Base-by-base conservation (phyloP, 2,329 filamentous ascomycete genomes). In the Penicillium hesseltinei region DNA sequence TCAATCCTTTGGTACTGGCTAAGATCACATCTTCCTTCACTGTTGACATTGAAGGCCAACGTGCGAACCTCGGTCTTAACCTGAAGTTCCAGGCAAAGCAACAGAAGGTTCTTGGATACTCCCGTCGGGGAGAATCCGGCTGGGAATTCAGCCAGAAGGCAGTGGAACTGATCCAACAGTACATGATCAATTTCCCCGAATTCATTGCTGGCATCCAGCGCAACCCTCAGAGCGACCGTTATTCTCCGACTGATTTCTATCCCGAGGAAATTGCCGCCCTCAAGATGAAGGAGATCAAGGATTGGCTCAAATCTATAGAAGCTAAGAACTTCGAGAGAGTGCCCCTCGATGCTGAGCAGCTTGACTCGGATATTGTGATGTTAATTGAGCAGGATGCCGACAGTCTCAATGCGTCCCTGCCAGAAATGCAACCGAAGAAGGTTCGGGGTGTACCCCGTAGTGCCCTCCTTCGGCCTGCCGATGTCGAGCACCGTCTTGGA, bases 61-160 rank as follows among this genome's bases (percentile, higher is more conserved):
- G 90, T 66, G 82, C 96, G 61, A 99, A 99, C 68, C 80, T 99
- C 25, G 94, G 94, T 0, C 81, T 99, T 60, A 99, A 99, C 69
- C 82, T 99, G 64, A 99, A 99, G 74, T 99, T 99, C 59, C 94
- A 99, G 72, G 91, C 86, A 2, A 93, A 91, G 77, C 96, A 97
- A 76, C 83, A 92, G 66, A 99, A 99, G 78, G 94, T 99, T 7
- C 78, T 99, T 33, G 94, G 94, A 0, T 99, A 97, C 75, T 96
- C 93, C 25, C 89, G 92, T 66, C 94, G 94, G 70, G 88, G 87
- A 4, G 81, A 86, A 13, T 89, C 86, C 29, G 94, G 95, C 6
- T 99, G 95, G 95, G 94, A 99, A 74, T 99, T 96, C 73, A 97
- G 92, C 69, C 83, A 85, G 49, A 88, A 90, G 65, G 92, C 94